These are phyloP conservation scores for Neonectria hederae DNA, from an alignment of 2,329 filamentous ascomycete genomes.

Conservation along the genomic window DNA sequence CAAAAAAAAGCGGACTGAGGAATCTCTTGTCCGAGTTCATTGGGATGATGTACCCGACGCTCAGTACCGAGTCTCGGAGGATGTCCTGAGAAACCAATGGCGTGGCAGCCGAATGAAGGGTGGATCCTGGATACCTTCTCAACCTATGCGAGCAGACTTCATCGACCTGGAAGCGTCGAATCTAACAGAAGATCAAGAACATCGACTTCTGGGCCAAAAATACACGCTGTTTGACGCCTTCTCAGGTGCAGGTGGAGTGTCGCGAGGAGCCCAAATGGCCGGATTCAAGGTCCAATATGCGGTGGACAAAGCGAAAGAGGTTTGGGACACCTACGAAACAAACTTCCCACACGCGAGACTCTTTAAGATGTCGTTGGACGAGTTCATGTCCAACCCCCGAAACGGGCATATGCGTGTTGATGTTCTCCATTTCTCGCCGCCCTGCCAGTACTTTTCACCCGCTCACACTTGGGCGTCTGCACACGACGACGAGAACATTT, in stretches of 20 bases:
- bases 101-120: constrained; percentile 42
- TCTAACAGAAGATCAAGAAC: background rate
- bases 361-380: constrained; percentile 56
- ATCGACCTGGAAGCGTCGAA: constrained; percentile 39
- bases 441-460: constrained; percentile 80
- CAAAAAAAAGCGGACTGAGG: constrained; percentile 46
- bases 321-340: constrained; percentile 64
- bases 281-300: constrained; percentile 69
- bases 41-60: constrained; percentile 43
- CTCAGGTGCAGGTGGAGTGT: constrained; percentile 77
- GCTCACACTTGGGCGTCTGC: constrained; percentile 75
- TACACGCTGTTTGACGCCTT: constrained; percentile 79
- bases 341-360: constrained; percentile 67
- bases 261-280: constrained; percentile 66
- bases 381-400: constrained; percentile 56
- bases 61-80: constrained; percentile 44
- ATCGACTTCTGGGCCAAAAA: constrained; percentile 48
- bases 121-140: constrained; percentile 44
- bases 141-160: background rate
- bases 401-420: constrained; percentile 61
- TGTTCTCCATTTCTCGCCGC: constrained; percentile 78
- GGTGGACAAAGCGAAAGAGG: constrained; percentile 69
- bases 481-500: constrained; percentile 76
- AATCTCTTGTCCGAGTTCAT: constrained; percentile 48
- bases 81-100: constrained; percentile 48